phyloP scores from a whole-genome alignment of 306 rosid species.

The Alnus rubra region DNA sequence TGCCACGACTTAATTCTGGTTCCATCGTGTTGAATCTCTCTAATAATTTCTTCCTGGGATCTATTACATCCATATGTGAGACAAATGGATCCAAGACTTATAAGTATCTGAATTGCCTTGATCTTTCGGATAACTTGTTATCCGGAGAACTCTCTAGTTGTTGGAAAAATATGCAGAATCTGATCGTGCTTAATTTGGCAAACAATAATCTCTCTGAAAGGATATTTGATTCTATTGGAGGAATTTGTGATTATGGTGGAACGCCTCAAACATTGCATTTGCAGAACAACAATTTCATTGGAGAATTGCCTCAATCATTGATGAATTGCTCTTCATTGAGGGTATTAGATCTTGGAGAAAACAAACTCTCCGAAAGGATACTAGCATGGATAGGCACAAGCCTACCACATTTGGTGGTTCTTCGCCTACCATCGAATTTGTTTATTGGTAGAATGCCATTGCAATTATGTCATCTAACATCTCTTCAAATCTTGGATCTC shows the following conservation, averaged over 20 bases:
- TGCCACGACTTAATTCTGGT: neutral
- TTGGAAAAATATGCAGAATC: neutral
- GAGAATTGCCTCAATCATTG: constrained; percentile 5
- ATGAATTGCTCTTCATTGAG: neutral
- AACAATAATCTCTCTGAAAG: neutral
- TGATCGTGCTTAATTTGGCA: neutral
- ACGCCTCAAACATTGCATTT: neutral
- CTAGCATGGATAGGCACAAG: constrained; percentile 28
- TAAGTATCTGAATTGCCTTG: neutral
- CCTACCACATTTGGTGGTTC: constrained; percentile 7
- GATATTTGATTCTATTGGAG: constrained; percentile 2
- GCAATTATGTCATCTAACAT: neutral
- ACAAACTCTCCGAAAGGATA: constrained; percentile 22
- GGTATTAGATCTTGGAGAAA: constrained; percentile 32
- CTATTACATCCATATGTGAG: neutral
- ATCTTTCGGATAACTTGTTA: neutral
- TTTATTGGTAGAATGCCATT: constrained; percentile 23
- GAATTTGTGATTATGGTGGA: no score
- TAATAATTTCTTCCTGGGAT: neutral
- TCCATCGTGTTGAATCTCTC: neutral
- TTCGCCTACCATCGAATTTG: constrained; percentile 17
- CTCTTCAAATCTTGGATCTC: constrained; percentile 18
- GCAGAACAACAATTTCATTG: neutral
- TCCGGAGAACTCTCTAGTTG: neutral
- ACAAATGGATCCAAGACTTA: neutral